Conservation (phyloP, 345 rosid species). For the Populus tremula region DNA sequence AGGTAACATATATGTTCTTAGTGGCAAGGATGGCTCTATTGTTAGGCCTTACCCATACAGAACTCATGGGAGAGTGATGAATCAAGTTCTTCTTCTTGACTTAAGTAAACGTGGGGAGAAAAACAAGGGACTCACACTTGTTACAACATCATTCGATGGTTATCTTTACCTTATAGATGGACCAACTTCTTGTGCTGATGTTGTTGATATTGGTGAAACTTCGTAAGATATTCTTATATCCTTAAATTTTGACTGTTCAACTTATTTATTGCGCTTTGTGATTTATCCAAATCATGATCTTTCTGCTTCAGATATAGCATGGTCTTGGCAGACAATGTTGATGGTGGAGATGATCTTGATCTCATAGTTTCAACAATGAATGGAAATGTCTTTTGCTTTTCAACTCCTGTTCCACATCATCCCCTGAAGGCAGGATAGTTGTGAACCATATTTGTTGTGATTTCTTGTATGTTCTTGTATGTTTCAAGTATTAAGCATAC, state of each 20-base stretch:
- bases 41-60: constrained; percentile 92
- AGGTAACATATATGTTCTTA: constrained; percentile 86
- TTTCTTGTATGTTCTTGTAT: constrained; percentile 5
- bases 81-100: constrained; percentile 95
- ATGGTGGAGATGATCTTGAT: constrained; percentile 99
- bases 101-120: constrained; percentile 72
- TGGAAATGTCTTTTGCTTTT: constrained; percentile 98
- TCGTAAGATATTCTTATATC: constrained; percentile 55
- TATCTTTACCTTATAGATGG: constrained; percentile 97
- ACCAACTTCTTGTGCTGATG: constrained; percentile 93
- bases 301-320: constrained; percentile 70
- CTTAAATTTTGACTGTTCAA: constrained; percentile 12
- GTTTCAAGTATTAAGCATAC: constrained; percentile 1
- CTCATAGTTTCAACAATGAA: constrained; percentile 96
- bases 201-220: constrained; percentile 97
- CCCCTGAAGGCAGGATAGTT: constrained; percentile 77
- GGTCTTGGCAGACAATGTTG: constrained; percentile 98
- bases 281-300: constrained; percentile 14
- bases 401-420: constrained; percentile 91
- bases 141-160: constrained; percentile 94
- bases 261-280: constrained; percentile 6
- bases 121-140: constrained; percentile 83
- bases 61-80: constrained; percentile 98
- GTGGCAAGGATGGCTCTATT: constrained; percentile 87
- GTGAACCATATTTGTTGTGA: constrained; percentile 8